Evolutionary conservation across 257 asterid species (phyloP).

Genomic region (Capsicum chinense): DNA sequence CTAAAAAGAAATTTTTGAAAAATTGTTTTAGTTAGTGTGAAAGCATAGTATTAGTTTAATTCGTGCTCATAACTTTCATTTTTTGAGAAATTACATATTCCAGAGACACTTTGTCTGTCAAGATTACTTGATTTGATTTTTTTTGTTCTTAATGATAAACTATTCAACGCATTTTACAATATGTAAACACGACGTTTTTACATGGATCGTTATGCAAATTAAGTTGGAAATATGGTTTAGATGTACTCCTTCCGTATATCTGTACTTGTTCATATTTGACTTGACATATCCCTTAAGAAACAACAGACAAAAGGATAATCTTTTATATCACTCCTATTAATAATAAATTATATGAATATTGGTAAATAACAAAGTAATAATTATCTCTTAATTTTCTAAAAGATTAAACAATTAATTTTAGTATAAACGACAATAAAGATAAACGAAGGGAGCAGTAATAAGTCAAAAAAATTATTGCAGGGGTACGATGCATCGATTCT

Average conservation of each 20-base stretch:
- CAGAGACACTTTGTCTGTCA: background rate
- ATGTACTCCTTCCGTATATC: background rate
- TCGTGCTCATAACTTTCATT: background rate
- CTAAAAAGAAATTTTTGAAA: background rate
- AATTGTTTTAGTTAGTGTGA: background rate
- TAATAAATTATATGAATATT: too few relatives aligned
- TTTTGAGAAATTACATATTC: background rate
- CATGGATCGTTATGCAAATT: background rate
- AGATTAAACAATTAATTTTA: too few relatives aligned
- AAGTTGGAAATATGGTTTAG: background rate
- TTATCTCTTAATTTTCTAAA: too few relatives aligned
- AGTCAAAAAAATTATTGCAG: constrained; percentile 30
- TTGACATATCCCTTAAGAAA: too few relatives aligned
- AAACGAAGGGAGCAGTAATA: too few relatives aligned
- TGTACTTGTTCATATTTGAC: too few relatives aligned
- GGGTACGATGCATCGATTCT: constrained; percentile 74
- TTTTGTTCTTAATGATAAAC: background rate
- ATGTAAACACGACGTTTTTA: background rate
- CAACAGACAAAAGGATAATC: too few relatives aligned
- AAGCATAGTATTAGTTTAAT: background rate
- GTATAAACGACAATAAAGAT: too few relatives aligned
- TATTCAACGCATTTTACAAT: background rate
- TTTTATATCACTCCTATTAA: too few relatives aligned
- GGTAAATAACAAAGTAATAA: too few relatives aligned
- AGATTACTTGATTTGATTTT: background rate